Base-by-base conservation (phyloP, 257 asterid genomes). In the Plantago ovata region DNA sequence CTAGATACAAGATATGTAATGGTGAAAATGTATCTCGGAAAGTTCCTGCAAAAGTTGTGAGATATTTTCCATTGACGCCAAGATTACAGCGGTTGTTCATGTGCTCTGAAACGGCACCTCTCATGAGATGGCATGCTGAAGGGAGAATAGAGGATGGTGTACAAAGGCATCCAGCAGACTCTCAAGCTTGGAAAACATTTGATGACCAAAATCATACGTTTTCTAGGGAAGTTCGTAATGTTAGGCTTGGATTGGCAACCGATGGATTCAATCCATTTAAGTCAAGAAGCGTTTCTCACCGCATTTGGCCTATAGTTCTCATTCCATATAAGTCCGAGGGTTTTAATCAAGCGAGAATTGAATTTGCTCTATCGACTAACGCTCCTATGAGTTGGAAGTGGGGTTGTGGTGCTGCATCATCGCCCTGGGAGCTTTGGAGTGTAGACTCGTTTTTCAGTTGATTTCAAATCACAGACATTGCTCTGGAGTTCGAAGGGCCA, bases 41-140 rank as follows among this genome's bases (percentile, higher is more conserved):
- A 47, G 24, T 47, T 8, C 53, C 22, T 0, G 24, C 28, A 16
- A 46, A 47, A 19, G 22, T 18, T 7, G 5, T 47, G 8, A 47
- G 53, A 6, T 47, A 47, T 16, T 64, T 60, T 43, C 65, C 57
- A 7, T 58, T 38, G 52, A 57, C 22, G 22, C 56, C 50, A 6
- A 41, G 57, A 16, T 46, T 54, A 8, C 62, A 58, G 3, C 44
- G 58, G 38, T 28, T 58, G 19, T 70, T 49, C n/a, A 59, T 59
- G 59, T 58, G 63, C 7, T 28, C 12, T 9, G 65, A 52, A 43
- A 58, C 40, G 4, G 7, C 63, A 9, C 15, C 58, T 12, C 14
- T 40, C 1, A 72, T 72, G 62, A 55, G 67, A 23, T 72, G 42
- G 62, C 69, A 71, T 49, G 57, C 1, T 12, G 56, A 60, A 6